These are phyloP conservation scores for Alopecurus myosuroides DNA, from an alignment of 176 grass and related monocot genomes.

Conservation along the genomic window DNA sequence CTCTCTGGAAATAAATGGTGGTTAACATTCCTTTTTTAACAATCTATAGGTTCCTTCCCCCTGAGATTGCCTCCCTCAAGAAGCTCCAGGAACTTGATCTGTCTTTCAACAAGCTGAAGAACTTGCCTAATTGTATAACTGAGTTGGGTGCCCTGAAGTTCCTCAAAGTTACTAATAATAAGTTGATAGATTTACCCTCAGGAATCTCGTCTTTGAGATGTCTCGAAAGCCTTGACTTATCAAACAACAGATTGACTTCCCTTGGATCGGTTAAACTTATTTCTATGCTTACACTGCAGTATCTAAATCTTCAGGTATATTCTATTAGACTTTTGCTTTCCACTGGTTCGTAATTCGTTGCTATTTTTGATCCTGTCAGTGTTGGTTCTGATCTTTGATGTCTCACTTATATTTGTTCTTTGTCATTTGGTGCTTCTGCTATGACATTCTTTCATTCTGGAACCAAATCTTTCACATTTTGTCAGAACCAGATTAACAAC, in stretches of 20 bases:
- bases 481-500: not conserved
- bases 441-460: not conserved
- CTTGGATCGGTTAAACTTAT: slow-evolving; percentile 61
- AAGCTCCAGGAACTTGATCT: slow-evolving; percentile 92
- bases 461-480: not conserved
- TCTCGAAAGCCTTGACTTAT: slow-evolving; percentile 85
- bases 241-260: slow-evolving; percentile 88
- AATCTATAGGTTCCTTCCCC: slow-evolving; percentile 78
- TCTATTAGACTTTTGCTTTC: slow-evolving; percentile 1
- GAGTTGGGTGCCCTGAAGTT: slow-evolving; percentile 57
- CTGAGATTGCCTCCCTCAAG: slow-evolving; percentile 74
- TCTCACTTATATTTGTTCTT: not conserved
- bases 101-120: slow-evolving; percentile 98
- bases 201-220: slow-evolving; percentile 69
- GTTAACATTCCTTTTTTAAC: slow-evolving; percentile 16
- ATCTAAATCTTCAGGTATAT: slow-evolving; percentile 94
- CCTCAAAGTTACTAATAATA: slow-evolving; percentile 94
- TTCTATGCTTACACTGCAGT: slow-evolving; percentile 75
- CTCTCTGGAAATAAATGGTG: not conserved
- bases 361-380: slow-evolving; percentile 2
- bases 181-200: slow-evolving; percentile 74
- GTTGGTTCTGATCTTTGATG: not conserved
- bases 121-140: slow-evolving; percentile 75
- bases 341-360: not conserved
- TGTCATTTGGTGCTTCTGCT: not conserved